Evolutionary conservation across 2,329 filamentous ascomycete genomes (phyloP).

Genomic region (Chaetomiaceae sp.): DNA sequence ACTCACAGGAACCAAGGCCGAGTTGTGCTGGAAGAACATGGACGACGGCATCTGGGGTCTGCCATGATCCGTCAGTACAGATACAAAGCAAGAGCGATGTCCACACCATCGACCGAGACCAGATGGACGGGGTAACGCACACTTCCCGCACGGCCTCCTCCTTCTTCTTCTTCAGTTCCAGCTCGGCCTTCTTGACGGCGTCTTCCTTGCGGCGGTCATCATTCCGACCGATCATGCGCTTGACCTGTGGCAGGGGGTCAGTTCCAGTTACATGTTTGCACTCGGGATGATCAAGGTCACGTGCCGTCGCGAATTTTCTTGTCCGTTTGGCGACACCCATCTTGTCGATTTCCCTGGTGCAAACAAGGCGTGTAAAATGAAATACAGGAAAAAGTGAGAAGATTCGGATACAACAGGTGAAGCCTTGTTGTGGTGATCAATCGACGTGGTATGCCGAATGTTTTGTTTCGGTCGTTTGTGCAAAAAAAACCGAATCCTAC

Average conservation of each 20-base stretch:
- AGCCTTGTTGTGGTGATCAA: too few species aligned
- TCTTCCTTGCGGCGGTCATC: slow-evolving; percentile 69
- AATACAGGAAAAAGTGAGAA: not conserved
- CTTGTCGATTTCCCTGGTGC: slow-evolving; percentile 12
- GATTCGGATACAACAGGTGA: too few species aligned
- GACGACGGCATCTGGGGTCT: slow-evolving; percentile 73
- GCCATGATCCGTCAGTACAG: slow-evolving; percentile 8
- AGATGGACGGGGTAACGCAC: slow-evolving; percentile 34
- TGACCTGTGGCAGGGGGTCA: slow-evolving; percentile 48
- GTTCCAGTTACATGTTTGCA: slow-evolving; percentile 5
- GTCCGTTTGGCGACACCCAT: slow-evolving; percentile 92
- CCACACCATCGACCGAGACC: not conserved
- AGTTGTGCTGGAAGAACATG: slow-evolving; percentile 88
- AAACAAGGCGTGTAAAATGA: not conserved
- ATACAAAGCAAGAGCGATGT: not conserved
- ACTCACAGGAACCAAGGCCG: slow-evolving; percentile 63
- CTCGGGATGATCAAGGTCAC: slow-evolving; percentile 20
- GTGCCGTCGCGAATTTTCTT: slow-evolving; percentile 69
- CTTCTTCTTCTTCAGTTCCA: slow-evolving; percentile 27
- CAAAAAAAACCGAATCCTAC: not conserved
- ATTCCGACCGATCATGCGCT: slow-evolving; percentile 74
- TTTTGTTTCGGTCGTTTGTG: not conserved
- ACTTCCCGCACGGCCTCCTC: slow-evolving; percentile 67
- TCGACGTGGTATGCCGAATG: not conserved
- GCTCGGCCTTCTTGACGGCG: slow-evolving; percentile 46